Evolutionary conservation across 1,284 basidiomycete species (phyloP).

Genomic region (Cryptococcus sp.): DNA sequence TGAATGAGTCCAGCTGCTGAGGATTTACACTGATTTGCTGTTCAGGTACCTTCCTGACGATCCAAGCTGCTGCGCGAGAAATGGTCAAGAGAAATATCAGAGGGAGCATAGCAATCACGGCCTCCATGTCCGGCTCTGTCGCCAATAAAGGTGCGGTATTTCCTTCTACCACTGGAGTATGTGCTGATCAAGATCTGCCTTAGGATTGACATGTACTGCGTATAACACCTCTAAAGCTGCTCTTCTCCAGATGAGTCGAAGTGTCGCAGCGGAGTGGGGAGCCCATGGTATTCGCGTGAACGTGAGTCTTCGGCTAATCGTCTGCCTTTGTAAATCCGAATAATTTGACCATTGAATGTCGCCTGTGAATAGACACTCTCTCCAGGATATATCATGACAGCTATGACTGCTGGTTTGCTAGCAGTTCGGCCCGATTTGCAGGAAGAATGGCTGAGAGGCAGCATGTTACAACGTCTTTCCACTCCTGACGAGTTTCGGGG

Average conservation of each 20-base stretch:
- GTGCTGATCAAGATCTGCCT: background rate
- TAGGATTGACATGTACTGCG: slow-evolving; percentile 55
- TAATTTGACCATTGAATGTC: background rate
- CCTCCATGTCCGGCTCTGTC: slow-evolving; percentile 83
- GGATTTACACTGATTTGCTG: background rate
- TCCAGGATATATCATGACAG: slow-evolving; percentile 60
- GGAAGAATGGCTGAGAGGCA: slow-evolving; percentile 22
- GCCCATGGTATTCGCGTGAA: slow-evolving; percentile 65
- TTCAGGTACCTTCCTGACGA: slow-evolving; percentile 73
- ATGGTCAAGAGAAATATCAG: slow-evolving; percentile 68
- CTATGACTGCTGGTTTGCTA: slow-evolving; percentile 30
- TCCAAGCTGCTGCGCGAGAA: slow-evolving; percentile 74
- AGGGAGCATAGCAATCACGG: slow-evolving; percentile 77
- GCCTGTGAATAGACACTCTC: slow-evolving; percentile 14
- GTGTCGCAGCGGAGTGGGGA: slow-evolving; percentile 79
- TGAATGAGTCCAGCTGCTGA: background rate
- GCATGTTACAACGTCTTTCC: slow-evolving; percentile 15
- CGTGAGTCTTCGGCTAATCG: slow-evolving; percentile 9
- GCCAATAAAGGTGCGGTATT: slow-evolving; percentile 61
- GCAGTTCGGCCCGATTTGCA: slow-evolving; percentile 19
- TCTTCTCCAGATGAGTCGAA: slow-evolving; percentile 52
- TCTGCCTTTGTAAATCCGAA: background rate
- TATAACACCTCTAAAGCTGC: slow-evolving; percentile 25
- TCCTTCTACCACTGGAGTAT: background rate
- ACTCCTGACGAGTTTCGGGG: slow-evolving; percentile 27